Evolutionary conservation across 2,329 filamentous ascomycete species (phyloP), one percentile per base, ranked within the genome.

Genomic region (Chaetomium sp.): DNA sequence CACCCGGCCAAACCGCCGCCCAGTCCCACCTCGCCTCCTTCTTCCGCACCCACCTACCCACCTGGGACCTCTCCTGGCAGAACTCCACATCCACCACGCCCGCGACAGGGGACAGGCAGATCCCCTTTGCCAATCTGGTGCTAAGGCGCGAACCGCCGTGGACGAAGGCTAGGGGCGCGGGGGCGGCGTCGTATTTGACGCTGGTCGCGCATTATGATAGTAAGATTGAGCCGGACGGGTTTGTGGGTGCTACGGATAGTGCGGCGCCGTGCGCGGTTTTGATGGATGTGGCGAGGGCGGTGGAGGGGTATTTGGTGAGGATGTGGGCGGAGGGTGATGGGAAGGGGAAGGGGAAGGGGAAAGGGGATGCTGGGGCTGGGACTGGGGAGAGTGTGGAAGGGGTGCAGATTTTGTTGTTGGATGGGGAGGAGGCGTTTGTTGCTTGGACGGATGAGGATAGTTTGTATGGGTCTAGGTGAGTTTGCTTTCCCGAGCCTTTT

Each of bases 21-120:
- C 87, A 95, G 63, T 78, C 83, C 46, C 94, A 97, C 72, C 89
- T 99, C 65, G 81, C 86, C 65, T 74, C 86, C 68, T 97, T 94
- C 79, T 96, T 97, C 74, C 72, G 72, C 43, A 77, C 75, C 6
- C 74, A 83, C n/a, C 81, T 99, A n/a, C 91, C 94, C 1, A 74
- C 82, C 43, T 99, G 94, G 94, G 79, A 76, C 5, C 70, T 96
- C 38, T 78, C 84, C 44, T 89, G 89, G 73, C 92, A 99, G 67
- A 97, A 97, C 72, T 91, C 88, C 34, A 92, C 89, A 0, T 81
- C 84, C 34, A 88, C 79, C 62, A 97, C 92, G 0, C 92, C 92
- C 0, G 81, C 81, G 0, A 89, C 87, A 0, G 84, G 85, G 1
- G 78, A 84, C 58, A 47, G 43, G 6, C 42, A 86, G 41, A 70